Base-by-base conservation (phyloP, 331 rosid genomes). In the Rosa hybrid region DNA sequence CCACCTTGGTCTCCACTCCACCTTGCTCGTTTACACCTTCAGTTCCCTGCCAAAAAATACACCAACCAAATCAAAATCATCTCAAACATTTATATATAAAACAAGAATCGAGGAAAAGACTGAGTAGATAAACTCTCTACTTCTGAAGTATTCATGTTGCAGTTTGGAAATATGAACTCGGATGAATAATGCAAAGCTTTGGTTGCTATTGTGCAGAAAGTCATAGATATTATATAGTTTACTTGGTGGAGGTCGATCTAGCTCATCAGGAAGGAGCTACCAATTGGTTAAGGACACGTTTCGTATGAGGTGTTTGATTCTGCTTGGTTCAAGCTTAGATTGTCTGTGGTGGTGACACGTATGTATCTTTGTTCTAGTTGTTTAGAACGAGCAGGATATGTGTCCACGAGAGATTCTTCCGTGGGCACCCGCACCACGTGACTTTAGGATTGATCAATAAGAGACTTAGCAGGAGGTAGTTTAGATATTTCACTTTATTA, bases 21-120 rank as follows among this genome's bases (percentile, higher is more conserved):
- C 76, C 83, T 77, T 75, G 53, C 50, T 84, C 57, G 45, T 86
- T 80, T 34, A 64, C 9, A 59, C 80, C 78, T 51, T 87, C 81
- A 38, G 67, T 81, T 77, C 69, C 88, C 89, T 89, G 39, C 67
- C 14, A 11, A 7, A 30, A 45, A 7, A 72, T 17, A 59, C 60
- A 64, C 59, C 16, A 42, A 42, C 16, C 56, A 12, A 34, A 49
- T 17, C 9, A 41, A 77, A 2, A 20, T 12, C 1, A 21, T 5
- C 23, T 17, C 72, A 53, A 42, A 30, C 16, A 34, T 38, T 67
- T 16, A 17, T 27, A 64, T 14, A 27, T 4, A 21, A 30, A 16
- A 4, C 46, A 71, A n/a, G 42, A 25, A 23, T 6, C 21, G 16
- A 30, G 30, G 13, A 62, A 54, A 14, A 2, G 1, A 46, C 1